Conservation (phyloP, 768 basidiomycete species). For the Termitomyces sp. region DNA sequence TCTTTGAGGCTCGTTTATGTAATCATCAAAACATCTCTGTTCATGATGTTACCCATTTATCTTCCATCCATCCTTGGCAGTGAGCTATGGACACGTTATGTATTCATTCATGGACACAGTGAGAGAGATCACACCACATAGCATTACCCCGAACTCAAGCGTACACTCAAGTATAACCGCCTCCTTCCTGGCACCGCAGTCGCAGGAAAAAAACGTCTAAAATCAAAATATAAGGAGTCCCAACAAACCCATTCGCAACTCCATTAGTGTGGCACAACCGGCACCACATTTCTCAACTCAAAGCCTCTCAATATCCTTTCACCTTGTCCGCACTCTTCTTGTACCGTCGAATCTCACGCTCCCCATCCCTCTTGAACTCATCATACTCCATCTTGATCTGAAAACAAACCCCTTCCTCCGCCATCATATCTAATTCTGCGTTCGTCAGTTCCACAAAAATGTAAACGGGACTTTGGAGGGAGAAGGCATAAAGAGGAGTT, state of each 20-base stretch:
- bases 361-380: constrained; percentile 44
- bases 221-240: too few relatives aligned
- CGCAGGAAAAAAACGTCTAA: too few relatives aligned
- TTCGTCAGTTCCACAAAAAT: constrained; percentile 49
- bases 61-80: too few relatives aligned
- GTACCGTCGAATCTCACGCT: constrained; percentile 38
- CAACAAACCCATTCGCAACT: too few relatives aligned
- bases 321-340: constrained; percentile 40
- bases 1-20: too few relatives aligned
- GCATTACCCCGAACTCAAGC: background rate
- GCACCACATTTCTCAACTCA: constrained; percentile 12
- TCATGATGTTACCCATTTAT: too few relatives aligned
- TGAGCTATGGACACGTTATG: too few relatives aligned
- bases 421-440: constrained; percentile 71
- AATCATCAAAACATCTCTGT: too few relatives aligned
- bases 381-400: constrained; percentile 71
- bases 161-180: too few relatives aligned
- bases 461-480: constrained; percentile 44
- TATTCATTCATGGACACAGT: too few relatives aligned
- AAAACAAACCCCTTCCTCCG: constrained; percentile 79
- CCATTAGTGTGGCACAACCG: background rate
- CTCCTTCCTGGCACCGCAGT: too few relatives aligned
- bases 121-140: too few relatives aligned
- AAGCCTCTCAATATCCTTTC: constrained; percentile 33
- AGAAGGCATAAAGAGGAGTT: constrained; percentile 26